Evolutionary conservation across 78 protist species (phyloP).

Genomic region (Salpingoeca rosetta): DNA sequence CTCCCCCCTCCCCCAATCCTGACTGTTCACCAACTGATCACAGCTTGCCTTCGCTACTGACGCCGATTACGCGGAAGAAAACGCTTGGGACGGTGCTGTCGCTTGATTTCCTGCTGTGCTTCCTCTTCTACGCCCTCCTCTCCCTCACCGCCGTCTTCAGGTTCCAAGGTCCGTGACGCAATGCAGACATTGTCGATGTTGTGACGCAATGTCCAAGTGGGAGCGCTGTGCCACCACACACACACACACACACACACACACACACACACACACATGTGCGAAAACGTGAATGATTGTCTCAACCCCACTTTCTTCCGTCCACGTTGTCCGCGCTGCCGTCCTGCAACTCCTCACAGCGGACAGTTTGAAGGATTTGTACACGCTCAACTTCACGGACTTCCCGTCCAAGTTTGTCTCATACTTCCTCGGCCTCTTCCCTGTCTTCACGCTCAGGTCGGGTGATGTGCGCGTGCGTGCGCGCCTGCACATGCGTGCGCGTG

Average conservation of each 20-base stretch:
- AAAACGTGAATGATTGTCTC: too few species aligned
- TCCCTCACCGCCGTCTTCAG: constrained; percentile 24
- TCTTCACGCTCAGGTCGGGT: constrained; percentile 6
- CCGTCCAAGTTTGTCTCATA: neutral
- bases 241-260: too few species aligned
- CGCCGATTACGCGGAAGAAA: constrained; percentile 16
- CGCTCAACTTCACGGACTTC: constrained; percentile 21
- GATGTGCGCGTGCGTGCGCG: neutral
- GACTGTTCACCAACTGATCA: too few species aligned
- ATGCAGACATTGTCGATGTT: too few species aligned
- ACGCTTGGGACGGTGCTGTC: neutral
- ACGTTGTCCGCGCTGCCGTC: too few species aligned
- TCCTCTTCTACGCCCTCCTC: constrained; percentile 16
- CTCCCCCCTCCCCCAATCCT: too few species aligned
- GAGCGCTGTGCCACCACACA: too few species aligned
- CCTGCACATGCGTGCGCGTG: too few species aligned
- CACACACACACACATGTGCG: too few species aligned
- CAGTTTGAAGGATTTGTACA: constrained; percentile 19
- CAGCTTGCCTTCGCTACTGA: constrained; percentile 18
- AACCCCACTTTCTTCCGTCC: too few species aligned
- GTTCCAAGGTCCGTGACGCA: neutral
- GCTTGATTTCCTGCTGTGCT: constrained; percentile 3
- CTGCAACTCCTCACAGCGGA: neutral
- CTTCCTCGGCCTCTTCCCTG: constrained; percentile 26
- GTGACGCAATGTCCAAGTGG: too few species aligned